Evolutionary conservation across 495 filamentous ascomycete species (phyloP), one percentile per base, ranked within the genome.

Genomic region (Daldinia childiae): DNA sequence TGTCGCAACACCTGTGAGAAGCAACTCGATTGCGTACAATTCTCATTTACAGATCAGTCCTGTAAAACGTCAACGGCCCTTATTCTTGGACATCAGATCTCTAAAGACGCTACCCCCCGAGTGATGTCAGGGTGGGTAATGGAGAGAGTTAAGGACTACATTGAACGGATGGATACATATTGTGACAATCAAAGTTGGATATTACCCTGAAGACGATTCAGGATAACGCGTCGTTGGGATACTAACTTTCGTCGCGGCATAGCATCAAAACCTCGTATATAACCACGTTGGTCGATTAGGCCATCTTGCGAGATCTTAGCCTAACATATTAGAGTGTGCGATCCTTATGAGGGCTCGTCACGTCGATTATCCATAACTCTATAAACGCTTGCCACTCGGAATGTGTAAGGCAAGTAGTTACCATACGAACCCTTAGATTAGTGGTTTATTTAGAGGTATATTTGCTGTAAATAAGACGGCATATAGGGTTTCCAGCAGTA

Each of bases 21-120:
- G 36, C 76, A 83, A 17, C 39, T 69, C 0, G 78, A 79, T 11
- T 85, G 83, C 62, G 66, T 85, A 24, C 82, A 84, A 50, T 84
- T 81, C 34, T 80, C 82, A 0, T 79, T 80, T 50, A 70, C 77
- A 5, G 71, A 77, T 6, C 55, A 71, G 3, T 68, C 79, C 59
- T 75, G 75, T 69, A 64, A 78, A 70, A 79, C 79, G 11, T 81
- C 82, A 6, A 78, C 68, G 5, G 52, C 67, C 1, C 43, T 76
- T 15, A 74, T 36, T 17, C 59, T 77, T 4, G 76, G 76, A 15
- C 73, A 64, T 39, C 52, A 63, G 36, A 43, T 52, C 19, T 32
- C 59, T 9, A 63, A 34, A 14, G 36, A 51, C 27, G 7, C 48
- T 7, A n/a, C 54, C 32, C 64, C 66, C 27, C 59, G 57, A 56